A percentile compares a stretch with the other conserved stretches of the same genome.
Conservation (phyloP, 129 eudicot genomes). For the Chrysanthemum lavandulifolium region DNA sequence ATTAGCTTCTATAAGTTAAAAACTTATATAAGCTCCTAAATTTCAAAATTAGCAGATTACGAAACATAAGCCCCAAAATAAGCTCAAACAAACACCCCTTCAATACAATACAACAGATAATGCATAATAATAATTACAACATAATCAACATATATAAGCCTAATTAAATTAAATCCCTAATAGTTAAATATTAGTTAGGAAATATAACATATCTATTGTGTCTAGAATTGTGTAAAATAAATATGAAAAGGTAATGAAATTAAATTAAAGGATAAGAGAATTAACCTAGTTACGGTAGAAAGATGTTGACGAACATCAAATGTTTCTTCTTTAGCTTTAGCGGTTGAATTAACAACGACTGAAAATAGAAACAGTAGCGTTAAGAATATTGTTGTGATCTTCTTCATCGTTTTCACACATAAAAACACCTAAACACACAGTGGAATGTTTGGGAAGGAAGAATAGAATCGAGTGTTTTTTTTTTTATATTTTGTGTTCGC, state of each 20-base stretch:
- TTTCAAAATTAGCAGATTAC: too few species aligned
- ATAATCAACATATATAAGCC: too few species aligned
- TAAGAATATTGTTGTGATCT: neutral
- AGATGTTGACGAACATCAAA: conserved; percentile 77
- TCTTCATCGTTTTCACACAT: conserved; percentile 25
- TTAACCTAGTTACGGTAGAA: conserved; percentile 73
- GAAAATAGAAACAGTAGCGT: conserved; percentile 12
- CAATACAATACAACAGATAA: too few species aligned
- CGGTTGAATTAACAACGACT: conserved; percentile 17
- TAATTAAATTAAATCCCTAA: too few species aligned
- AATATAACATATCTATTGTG: too few species aligned
- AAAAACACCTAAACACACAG: conserved; percentile 5
- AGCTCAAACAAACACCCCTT: too few species aligned
- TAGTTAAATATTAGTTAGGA: too few species aligned
- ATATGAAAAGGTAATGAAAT: conserved; percentile 1
- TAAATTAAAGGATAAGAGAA: conserved; percentile 1
- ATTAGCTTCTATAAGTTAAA: too few species aligned
- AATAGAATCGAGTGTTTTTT: neutral
- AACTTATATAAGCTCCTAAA: too few species aligned
- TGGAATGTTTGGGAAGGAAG: neutral
- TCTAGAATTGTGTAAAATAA: neutral
- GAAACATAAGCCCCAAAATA: too few species aligned
- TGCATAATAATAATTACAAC: too few species aligned
- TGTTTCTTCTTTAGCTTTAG: conserved; percentile 25
- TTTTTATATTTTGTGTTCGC: conserved; percentile 12